A percentile compares a stretch with the other conserved stretches of the same genome.
phyloP scores from a whole-genome alignment of 2,329 filamentous ascomycete genomes.

The Cytospora mali region DNA sequence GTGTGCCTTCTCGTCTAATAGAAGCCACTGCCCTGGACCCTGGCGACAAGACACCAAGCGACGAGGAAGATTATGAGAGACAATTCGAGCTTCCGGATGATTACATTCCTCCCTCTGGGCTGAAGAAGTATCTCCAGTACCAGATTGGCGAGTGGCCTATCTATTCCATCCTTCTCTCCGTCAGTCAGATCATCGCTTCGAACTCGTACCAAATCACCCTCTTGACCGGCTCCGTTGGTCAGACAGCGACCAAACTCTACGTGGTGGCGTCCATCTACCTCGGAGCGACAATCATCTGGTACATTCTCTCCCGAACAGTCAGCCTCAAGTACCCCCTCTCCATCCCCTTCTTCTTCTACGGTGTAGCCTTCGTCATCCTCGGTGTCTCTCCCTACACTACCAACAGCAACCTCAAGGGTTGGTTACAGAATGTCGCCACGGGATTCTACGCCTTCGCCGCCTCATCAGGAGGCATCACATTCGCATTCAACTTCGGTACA shows the following conservation, averaged over 20 bases:
- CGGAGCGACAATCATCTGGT: slow-evolving; percentile 59
- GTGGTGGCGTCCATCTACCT: slow-evolving; percentile 60
- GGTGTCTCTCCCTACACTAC: slow-evolving; percentile 57
- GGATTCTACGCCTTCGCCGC: slow-evolving; percentile 64
- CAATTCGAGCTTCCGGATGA: slow-evolving; percentile 32
- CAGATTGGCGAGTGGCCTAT: slow-evolving; percentile 61
- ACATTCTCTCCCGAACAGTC: slow-evolving; percentile 58
- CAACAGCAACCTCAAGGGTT: slow-evolving; percentile 43
- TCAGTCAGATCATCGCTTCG: slow-evolving; percentile 62
- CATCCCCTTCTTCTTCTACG: slow-evolving; percentile 62
- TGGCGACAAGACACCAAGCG: slow-evolving; percentile 30
- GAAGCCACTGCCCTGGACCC: slow-evolving; percentile 13
- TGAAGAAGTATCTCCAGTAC: slow-evolving; percentile 46
- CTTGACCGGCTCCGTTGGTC: slow-evolving; percentile 61
- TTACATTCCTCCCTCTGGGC: slow-evolving; percentile 61
- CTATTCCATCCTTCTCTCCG: slow-evolving; percentile 60
- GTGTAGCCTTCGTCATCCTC: slow-evolving; percentile 60
- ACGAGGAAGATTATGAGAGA: slow-evolving; percentile 21
- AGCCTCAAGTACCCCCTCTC: slow-evolving; percentile 57
- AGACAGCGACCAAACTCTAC: slow-evolving; percentile 60
- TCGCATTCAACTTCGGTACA: slow-evolving; percentile 66
- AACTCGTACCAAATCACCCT: slow-evolving; percentile 68
- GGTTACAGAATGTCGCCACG: slow-evolving; percentile 62
- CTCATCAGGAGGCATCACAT: slow-evolving; percentile 64
- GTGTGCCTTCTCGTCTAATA: slow-evolving; percentile 11